These are phyloP conservation scores for Wickerhamomyces strasburgensis DNA, from an alignment of 805 yeast species.

Conservation along the genomic window DNA sequence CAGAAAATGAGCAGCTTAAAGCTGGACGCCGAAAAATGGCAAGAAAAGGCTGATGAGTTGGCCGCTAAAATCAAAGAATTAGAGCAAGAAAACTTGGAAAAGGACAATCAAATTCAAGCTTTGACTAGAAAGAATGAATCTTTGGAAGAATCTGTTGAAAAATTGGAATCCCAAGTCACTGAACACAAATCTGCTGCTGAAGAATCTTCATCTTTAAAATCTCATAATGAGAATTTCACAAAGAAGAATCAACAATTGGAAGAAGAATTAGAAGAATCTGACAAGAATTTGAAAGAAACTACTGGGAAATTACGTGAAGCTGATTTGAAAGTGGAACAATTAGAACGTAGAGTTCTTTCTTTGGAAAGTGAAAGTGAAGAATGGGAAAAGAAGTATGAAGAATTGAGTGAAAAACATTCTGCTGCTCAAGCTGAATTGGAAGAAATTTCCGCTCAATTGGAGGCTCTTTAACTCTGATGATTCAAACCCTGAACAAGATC, in stretches of 20 bases:
- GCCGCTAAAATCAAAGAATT: conserved; percentile 74
- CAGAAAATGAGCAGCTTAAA: conserved; percentile 86
- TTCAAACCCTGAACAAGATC: background rate
- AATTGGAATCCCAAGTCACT: conserved; percentile 61
- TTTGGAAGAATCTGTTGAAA: conserved; percentile 78
- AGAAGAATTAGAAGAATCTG: conserved; percentile 87
- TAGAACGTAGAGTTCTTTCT: conserved; percentile 89
- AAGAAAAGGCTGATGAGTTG: conserved; percentile 91
- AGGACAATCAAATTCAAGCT: conserved; percentile 92
- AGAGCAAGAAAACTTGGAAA: conserved; percentile 87
- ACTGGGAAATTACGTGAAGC: conserved; percentile 92
- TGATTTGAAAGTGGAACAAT: conserved; percentile 92
- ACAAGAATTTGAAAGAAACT: conserved; percentile 85
- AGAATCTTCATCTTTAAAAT: conserved; percentile 85
- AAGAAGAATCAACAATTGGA: conserved; percentile 87
- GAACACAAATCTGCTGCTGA: conserved; percentile 83
- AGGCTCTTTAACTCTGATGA: conserved; percentile 32
- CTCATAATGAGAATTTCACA: conserved; percentile 85
- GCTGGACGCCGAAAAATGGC: conserved; percentile 95
- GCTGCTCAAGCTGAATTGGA: conserved; percentile 91
- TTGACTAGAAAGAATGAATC: conserved; percentile 88
- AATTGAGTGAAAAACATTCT: conserved; percentile 72
- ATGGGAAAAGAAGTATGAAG: conserved; percentile 88
- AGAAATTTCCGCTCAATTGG: conserved; percentile 94
- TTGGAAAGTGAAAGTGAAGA: conserved; percentile 90